Percentiles rank a stretch among this genome's conserved stretches.
Conservation (phyloP, 2,329 filamentous ascomycete genomes). For the Fusarium keratoplasticum region DNA sequence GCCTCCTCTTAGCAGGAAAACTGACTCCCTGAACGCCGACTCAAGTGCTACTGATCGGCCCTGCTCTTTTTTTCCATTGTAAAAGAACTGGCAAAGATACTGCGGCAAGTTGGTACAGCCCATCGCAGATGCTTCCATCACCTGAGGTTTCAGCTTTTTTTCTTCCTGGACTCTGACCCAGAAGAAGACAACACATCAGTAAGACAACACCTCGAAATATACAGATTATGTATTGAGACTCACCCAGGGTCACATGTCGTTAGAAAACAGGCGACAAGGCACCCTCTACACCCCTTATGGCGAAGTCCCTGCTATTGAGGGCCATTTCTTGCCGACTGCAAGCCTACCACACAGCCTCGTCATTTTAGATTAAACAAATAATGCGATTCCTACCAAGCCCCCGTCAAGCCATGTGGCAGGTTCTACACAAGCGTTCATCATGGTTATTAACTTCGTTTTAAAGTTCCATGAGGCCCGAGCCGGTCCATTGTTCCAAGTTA, state of each 20-base stretch:
- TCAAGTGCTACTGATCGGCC: neutral
- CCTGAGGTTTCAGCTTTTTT: neutral
- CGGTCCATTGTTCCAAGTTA: neutral
- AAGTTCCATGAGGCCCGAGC: neutral
- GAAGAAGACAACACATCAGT: neutral
- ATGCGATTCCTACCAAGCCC: neutral
- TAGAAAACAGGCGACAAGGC: too few species aligned
- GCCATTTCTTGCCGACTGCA: too few species aligned
- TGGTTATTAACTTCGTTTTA: neutral
- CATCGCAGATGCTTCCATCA: neutral
- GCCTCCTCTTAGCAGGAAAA: neutral
- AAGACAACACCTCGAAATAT: neutral
- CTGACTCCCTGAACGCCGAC: neutral
- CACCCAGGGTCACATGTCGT: neutral
- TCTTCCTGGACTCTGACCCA: neutral
- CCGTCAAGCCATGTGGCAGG: neutral
- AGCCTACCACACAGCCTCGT: too few species aligned
- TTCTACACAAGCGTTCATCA: neutral
- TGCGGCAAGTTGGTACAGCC: neutral
- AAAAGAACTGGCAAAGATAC: neutral
- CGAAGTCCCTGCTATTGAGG: too few species aligned
- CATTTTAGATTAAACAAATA: neutral
- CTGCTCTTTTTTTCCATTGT: accelerated
- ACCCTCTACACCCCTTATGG: too few species aligned
- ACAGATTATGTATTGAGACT: neutral